Base-by-base conservation (phyloP, 2,329 filamentous ascomycete species). In the Fusarium neocosmosporiellum region DNA sequence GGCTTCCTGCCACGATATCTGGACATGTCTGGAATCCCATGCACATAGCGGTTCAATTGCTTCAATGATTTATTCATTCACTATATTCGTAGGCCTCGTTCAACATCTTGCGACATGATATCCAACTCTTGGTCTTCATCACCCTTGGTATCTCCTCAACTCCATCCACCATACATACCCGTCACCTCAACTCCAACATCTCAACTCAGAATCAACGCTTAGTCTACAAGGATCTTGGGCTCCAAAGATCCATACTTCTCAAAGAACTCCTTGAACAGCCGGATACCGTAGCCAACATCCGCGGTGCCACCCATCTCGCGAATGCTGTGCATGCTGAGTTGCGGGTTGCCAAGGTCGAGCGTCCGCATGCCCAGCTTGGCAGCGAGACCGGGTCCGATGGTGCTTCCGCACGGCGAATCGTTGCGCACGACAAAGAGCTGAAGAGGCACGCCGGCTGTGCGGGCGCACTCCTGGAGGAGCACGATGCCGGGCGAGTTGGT, bases 361-460 rank as follows among this genome's bases (percentile, higher is more conserved):
- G 96, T 98, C 70, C 96, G 88, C 63, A 94, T 91, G 65, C 96
- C 96, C 77, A 98, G 86, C 67, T 92, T 92, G 27, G 96, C 95
- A 62, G 93, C 93, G 53, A 98, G 87, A 91, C 98, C 98, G n/a
- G 96, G 96, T 0, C 96, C 96, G 79, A 99, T 99, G 37, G 96
- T 99, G 85, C 94, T 96, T 64, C 96, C 96, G 82, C 96, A 99
- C 60, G 93, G 91, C 5, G 93, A 96, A 81, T 99, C 96, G 83
- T 99, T 99, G 79, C 95, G 90, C 54, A 98, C 96, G 43, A 99
- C 96, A 78, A 98, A 98, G 41, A 98, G 86, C 85, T 99, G 96
- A 62, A 99, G 88, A 16, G 96, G 96, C 22, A 98, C 95, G 27
- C 90, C 91, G 20, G 88, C 89, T 36, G 87, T 84, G 54, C 88